Evolutionary conservation across 768 basidiomycete genomes (phyloP).

Genomic region (Naganishia onofrii): DNA sequence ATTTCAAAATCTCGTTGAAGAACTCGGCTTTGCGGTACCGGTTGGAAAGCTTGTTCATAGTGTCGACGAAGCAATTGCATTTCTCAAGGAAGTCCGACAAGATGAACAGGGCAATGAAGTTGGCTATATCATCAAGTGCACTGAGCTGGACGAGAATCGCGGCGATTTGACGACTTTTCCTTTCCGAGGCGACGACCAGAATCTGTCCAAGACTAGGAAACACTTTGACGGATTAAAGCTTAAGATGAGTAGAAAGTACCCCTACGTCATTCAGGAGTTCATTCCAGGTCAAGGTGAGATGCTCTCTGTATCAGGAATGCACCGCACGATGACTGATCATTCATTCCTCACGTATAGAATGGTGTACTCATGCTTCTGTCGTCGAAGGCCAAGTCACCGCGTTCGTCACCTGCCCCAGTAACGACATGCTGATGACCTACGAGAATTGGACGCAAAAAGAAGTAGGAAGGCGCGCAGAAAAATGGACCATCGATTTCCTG

Average conservation of each 20-base stretch:
- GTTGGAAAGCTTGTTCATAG: conserved; percentile 40
- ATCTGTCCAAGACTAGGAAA: conserved; percentile 36
- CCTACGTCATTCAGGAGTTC: conserved; percentile 52
- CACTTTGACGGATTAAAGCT: conserved; percentile 37
- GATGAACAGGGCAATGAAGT: conserved; percentile 34
- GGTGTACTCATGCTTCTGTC: conserved; percentile 52
- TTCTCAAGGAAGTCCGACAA: conserved; percentile 31
- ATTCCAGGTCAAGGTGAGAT: conserved; percentile 49
- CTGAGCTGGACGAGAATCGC: conserved; percentile 50
- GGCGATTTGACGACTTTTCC: conserved; percentile 50
- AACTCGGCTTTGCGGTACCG: conserved; percentile 44
- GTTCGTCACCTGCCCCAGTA: conserved; percentile 50
- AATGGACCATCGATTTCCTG: conserved; percentile 47
- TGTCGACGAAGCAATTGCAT: conserved; percentile 42
- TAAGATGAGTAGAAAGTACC: conserved; percentile 37
- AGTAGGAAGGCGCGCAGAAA: conserved; percentile 42
- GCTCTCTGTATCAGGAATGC: not conserved
- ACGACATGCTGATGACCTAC: conserved; percentile 54
- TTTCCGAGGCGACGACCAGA: conserved; percentile 40
- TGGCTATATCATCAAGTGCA: conserved; percentile 49
- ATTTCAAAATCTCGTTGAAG: conserved; percentile 46
- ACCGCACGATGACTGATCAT: not conserved
- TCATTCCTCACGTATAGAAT: conserved; percentile 36
- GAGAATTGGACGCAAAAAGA: conserved; percentile 42
- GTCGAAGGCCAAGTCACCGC: conserved; percentile 47